Evolutionary conservation across 225 moss, liverwort and hornwort species (phyloP), one percentile per base, ranked within the genome.

Genomic region (Rhytidiadelphus loreus): DNA sequence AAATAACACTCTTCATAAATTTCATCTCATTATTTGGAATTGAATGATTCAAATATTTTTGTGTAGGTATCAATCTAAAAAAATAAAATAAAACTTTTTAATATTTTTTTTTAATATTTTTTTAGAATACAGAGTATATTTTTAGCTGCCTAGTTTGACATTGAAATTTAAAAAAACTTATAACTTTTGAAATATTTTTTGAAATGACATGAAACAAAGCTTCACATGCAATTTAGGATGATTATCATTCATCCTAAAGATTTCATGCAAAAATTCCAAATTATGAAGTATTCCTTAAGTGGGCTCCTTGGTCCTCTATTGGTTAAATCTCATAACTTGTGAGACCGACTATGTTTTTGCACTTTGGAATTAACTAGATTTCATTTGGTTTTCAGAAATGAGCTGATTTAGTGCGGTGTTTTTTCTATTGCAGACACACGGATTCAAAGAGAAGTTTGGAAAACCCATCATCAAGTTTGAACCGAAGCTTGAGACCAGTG

Each of bases 391-490:
- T 85, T 82, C 41, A 43, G 52, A 70, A 80, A 81, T 48, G 57
- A 56, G 68, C 26, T 77, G 68, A 87, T 86, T 17, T 21, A 81
- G 39, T 57, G 77, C 19, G 78, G 72, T 71, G 37, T 11, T 68
- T 81, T 73, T 69, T 63, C 24, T 79, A 50, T 70, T 88, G 77
- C 92, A 94, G 94, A 88, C 77, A 41, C 81, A 46, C 3, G 93
- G 89, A 33, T 93, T 81, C 56, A 91, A 88, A 74, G 92, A 92
- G 71, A 93, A 92, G 65, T 84, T 91, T 72, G 92, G 92, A 57
- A 90, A 89, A 74, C 90, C 87, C 63, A 84, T 87, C 39, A 11
- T 35, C 61, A 88, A 86, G 85, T 74, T 72, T 81, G 66, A 83
- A 63, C 33, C 72, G 52, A 85, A 83, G 81, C 52, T 83, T 35